These are phyloP conservation scores for Penicillium odoratum DNA, from an alignment of 495 filamentous ascomycete species.

Conservation along the genomic window DNA sequence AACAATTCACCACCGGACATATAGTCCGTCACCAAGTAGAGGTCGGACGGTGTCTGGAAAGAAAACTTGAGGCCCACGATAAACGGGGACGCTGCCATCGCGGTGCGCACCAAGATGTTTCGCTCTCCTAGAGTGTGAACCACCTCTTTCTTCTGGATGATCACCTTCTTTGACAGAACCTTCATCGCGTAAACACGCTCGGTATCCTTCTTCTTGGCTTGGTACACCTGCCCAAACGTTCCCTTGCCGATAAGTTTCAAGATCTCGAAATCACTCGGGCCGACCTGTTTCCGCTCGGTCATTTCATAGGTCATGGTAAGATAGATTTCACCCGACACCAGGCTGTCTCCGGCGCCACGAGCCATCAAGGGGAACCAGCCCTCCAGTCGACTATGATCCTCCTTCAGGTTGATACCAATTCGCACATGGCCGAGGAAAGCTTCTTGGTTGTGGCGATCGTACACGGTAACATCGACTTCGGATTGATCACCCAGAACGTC, in stretches of 20 bases:
- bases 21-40: conserved; percentile 98
- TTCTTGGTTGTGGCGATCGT: conserved; percentile 82
- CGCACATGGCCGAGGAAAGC: conserved; percentile 90
- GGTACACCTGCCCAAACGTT: conserved; percentile 99
- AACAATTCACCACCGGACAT: conserved; percentile 99
- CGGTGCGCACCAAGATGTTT: conserved; percentile 95
- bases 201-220: conserved; percentile 98
- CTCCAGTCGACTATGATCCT: conserved; percentile 68
- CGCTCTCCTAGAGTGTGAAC: conserved; percentile 95
- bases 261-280: conserved; percentile 95
- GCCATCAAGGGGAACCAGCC: conserved; percentile 83
- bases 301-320: conserved; percentile 83
- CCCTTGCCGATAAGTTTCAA: conserved; percentile 96
- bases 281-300: conserved; percentile 89
- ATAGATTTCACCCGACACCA: conserved; percentile 87
- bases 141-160: conserved; percentile 99
- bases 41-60: conserved; percentile 94
- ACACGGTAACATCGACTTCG: conserved; percentile 90
- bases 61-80: conserved; percentile 99
- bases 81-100: conserved; percentile 93
- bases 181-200: conserved; percentile 98
- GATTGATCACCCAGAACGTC: conserved; percentile 93
- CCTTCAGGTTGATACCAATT: conserved; percentile 64
- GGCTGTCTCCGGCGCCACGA: conserved; percentile 61
- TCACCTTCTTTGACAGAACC: conserved; percentile 97